Conservation (phyloP, 768 basidiomycete genomes). For the Suillus tomentosus region DNA sequence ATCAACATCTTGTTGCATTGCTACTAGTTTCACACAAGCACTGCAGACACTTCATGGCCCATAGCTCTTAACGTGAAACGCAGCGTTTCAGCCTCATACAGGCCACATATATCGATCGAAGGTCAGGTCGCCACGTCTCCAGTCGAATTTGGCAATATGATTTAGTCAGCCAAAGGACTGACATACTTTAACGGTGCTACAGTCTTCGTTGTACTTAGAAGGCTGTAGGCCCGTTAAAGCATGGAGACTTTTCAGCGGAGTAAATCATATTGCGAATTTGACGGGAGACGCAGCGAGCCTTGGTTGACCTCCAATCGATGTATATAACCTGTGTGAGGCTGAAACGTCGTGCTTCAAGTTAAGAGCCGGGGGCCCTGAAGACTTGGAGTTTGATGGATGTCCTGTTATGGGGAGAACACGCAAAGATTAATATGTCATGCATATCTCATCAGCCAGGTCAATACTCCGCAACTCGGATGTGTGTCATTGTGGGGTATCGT, state of each 20-base stretch:
- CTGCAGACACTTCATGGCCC: background rate
- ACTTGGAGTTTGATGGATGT: background rate
- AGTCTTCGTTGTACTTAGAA: too few relatives aligned
- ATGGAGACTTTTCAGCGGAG: too few relatives aligned
- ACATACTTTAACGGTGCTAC: too few relatives aligned
- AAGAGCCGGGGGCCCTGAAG: slow-evolving; percentile 7
- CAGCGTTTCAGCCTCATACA: background rate
- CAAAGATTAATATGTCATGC: background rate
- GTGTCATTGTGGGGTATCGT: background rate
- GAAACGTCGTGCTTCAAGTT: slow-evolving; percentile 18
- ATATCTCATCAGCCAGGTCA: background rate
- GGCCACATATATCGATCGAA: background rate
- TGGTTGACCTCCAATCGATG: background rate
- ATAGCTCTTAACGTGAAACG: background rate
- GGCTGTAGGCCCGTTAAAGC: too few relatives aligned
- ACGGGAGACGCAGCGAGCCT: background rate
- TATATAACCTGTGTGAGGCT: slow-evolving; percentile 12
- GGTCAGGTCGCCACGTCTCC: background rate
- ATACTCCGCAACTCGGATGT: background rate
- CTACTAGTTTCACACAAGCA: background rate
- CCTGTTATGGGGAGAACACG: slow-evolving; percentile 10
- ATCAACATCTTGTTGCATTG: background rate
- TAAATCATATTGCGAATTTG: slow-evolving; percentile 7
- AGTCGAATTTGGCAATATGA: background rate
- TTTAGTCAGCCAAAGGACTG: background rate